phyloP scores from a whole-genome alignment of 2,329 filamentous ascomycete genomes.

The Cordyceps fumosorosea region DNA sequence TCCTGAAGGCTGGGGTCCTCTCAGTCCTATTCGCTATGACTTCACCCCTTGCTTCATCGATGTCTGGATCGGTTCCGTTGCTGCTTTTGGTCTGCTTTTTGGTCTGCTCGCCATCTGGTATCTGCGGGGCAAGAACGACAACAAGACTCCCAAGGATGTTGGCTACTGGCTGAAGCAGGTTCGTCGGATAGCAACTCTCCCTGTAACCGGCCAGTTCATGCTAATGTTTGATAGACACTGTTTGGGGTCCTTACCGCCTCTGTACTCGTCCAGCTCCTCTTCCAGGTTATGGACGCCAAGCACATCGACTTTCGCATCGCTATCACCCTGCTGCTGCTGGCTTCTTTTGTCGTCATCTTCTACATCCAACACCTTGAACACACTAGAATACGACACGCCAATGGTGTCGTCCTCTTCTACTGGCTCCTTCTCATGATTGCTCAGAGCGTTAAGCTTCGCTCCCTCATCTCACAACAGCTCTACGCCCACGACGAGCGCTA shows the following conservation, averaged over 20 bases:
- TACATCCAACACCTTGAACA: slow-evolving; percentile 82
- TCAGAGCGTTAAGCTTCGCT: slow-evolving; percentile 76
- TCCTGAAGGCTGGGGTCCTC: slow-evolving; percentile 87
- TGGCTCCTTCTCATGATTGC: slow-evolving; percentile 82
- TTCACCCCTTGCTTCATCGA: slow-evolving; percentile 98
- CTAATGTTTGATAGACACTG: slow-evolving; percentile 36
- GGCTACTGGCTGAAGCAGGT: slow-evolving; percentile 93
- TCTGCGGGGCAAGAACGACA: slow-evolving; percentile 31
- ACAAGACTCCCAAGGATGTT: slow-evolving; percentile 66
- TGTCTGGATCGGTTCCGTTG: slow-evolving; percentile 74
- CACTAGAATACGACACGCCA: slow-evolving; percentile 72
- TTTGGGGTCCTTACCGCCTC: slow-evolving; percentile 62
- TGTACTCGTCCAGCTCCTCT: slow-evolving; percentile 62
- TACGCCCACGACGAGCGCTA: slow-evolving; percentile 62
- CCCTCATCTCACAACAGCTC: slow-evolving; percentile 70
- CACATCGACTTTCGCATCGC: slow-evolving; percentile 81
- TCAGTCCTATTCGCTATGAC: slow-evolving; percentile 83
- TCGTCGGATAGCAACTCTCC: slow-evolving; percentile 23
- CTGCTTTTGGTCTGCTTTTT: slow-evolving; percentile 69
- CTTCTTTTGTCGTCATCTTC: slow-evolving; percentile 69
- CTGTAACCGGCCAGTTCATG: not conserved
- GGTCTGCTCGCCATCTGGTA: slow-evolving; percentile 76
- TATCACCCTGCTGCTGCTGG: slow-evolving; percentile 64
- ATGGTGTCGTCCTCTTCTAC: slow-evolving; percentile 84
- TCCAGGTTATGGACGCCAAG: slow-evolving; percentile 58